A percentile compares a stretch with the other conserved stretches of the same genome.
These are phyloP conservation scores for Sclerotinia glacialis DNA, from an alignment of 2,329 filamentous ascomycete species.

Conservation along the genomic window DNA sequence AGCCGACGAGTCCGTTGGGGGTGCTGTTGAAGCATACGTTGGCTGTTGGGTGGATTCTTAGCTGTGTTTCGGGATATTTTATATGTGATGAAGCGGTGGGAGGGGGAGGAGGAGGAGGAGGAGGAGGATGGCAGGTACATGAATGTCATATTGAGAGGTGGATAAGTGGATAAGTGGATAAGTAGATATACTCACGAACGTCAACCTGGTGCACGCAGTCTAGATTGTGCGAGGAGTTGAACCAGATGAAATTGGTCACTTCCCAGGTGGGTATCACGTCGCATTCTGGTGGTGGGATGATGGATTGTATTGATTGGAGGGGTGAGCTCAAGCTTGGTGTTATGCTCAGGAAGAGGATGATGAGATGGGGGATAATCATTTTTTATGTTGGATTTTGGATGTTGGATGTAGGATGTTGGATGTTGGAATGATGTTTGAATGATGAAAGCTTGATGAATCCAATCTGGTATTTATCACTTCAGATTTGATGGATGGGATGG, in stretches of 20 bases:
- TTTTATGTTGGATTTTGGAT: background rate
- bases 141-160: too few relatives aligned
- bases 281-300: conserved; percentile 5
- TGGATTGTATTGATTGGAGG: background rate
- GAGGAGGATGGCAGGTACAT: background rate
- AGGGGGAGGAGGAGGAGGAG: background rate
- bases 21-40: background rate
- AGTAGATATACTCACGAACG: background rate
- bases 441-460: too few relatives aligned
- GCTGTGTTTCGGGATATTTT: background rate
- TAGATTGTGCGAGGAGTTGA: conserved; percentile 7
- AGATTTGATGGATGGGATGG: too few relatives aligned
- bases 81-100: background rate
- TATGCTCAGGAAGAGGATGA: background rate
- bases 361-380: background rate
- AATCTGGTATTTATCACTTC: too few relatives aligned
- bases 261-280: conserved; percentile 11
- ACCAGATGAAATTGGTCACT: background rate
- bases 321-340: background rate
- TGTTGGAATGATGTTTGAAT: background rate
- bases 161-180: too few relatives aligned
- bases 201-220: background rate
- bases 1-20: background rate
- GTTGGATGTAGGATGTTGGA: background rate
- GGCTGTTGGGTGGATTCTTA: background rate